Conservation (phyloP, 345 rosid species). For the Rhodamnia argentea region DNA sequence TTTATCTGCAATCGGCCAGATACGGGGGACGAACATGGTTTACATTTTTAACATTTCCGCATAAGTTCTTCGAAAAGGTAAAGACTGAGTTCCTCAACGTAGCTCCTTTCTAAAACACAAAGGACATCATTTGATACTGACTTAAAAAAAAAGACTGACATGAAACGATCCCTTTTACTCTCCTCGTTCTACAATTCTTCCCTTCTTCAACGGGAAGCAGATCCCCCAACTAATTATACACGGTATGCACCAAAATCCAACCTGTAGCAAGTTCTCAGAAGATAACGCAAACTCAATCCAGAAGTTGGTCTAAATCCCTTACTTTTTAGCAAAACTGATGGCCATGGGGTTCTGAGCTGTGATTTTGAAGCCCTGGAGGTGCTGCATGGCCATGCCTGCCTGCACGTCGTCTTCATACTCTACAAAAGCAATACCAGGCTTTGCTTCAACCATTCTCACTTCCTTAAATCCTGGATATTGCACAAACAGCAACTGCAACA, state of each 20-base stretch:
- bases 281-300: background rate
- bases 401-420: slow-evolving; percentile 86
- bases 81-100: background rate
- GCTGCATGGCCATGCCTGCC: slow-evolving; percentile 76
- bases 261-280: background rate
- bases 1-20: background rate
- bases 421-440: slow-evolving; percentile 91
- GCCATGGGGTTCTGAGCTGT: slow-evolving; percentile 81
- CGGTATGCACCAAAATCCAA: background rate
- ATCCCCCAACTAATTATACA: background rate
- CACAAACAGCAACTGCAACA: slow-evolving; percentile 73
- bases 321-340: slow-evolving; percentile 88
- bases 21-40: background rate
- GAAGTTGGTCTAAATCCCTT: background rate
- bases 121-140: background rate
- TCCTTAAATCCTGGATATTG: slow-evolving; percentile 91
- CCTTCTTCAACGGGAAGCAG: background rate
- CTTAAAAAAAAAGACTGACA: background rate
- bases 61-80: background rate
- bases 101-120: background rate
- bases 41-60: background rate
- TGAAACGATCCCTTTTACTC: background rate
- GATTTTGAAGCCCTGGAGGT: slow-evolving; percentile 87
- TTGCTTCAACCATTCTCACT: slow-evolving; percentile 84
- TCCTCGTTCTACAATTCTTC: background rate